Evolutionary conservation across 2,329 filamentous ascomycete genomes (phyloP), one percentile per base, ranked within the genome.

Genomic region (Exophiala viscosa): DNA sequence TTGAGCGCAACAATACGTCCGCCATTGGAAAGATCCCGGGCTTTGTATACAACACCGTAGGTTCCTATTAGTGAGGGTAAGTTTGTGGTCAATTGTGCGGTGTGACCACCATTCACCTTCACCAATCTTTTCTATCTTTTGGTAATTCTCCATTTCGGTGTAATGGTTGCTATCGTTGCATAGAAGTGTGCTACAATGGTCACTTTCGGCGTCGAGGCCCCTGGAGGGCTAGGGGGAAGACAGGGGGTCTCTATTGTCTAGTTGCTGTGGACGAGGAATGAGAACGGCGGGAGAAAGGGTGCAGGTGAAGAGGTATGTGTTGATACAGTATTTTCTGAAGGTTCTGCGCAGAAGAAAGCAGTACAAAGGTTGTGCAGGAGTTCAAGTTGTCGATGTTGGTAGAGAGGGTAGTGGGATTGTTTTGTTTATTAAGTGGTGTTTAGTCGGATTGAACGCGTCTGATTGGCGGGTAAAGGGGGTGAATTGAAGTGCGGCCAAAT

Each of bases 21-120:
- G 61, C 81, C 80, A 66, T 91, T 86, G 61, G 82, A 82, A 55
- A 96, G 85, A 70, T 96, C 90, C 62, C 87, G 84, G 54, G 90
- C 90, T 73, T 95, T 95, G 82, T 96, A 96, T 59, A 96, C 90
- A 58, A 96, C 90, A 71, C 90, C 90, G 69, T 96, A 96, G 13
- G 90, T 96, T 65, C 90, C 90, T 95, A 61, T 5, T 28, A 28
- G 23, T 28, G 5, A 45, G 18, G 28, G 34, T 41, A 14, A 44
- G 36, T 57, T 38, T 44, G 50, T 34, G 14, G 23, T 28, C 23
- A 28, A 28, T 28, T 28, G 8, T 28, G 43, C 35, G n/a, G 5
- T 31, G n/a, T 31, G 9, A 31, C 7, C 35, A 28, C 11, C 46
- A 70, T 81, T 65, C 75, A 93, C 90, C 90, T 82, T 96, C 90